Percentiles rank a stretch among this genome's conserved stretches.
Conservation (phyloP, 2,329 filamentous ascomycete species). For the Neofusicoccum sp. region DNA sequence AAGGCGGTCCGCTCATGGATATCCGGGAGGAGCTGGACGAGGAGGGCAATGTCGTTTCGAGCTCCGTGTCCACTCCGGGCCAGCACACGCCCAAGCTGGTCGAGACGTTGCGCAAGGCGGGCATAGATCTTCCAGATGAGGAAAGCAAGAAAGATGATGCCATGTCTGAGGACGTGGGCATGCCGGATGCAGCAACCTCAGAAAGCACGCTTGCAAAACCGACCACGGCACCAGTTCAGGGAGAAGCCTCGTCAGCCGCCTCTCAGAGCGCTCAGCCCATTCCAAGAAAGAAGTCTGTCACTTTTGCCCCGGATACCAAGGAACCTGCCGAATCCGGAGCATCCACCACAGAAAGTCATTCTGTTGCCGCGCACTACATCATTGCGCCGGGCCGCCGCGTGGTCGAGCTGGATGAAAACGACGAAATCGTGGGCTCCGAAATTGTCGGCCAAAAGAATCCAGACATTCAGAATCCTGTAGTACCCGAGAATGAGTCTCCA, state of each 20-base stretch:
- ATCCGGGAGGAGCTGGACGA: slow-evolving; percentile 93
- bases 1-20: slow-evolving; percentile 77
- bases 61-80: slow-evolving; percentile 55
- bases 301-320: slow-evolving; percentile 9
- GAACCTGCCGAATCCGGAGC: background rate
- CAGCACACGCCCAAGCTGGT: slow-evolving; percentile 66
- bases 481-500: slow-evolving; percentile 70
- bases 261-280: background rate
- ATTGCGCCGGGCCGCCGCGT: slow-evolving; percentile 38
- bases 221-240: background rate
- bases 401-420: slow-evolving; percentile 44
- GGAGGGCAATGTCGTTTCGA: slow-evolving; percentile 74
- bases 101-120: slow-evolving; percentile 74
- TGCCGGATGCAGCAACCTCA: background rate
- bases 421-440: slow-evolving; percentile 35
- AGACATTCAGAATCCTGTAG: slow-evolving; percentile 47
- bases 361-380: slow-evolving; percentile 19
- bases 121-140: slow-evolving; percentile 43
- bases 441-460: slow-evolving; percentile 35
- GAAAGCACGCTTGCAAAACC: background rate
- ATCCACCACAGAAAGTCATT: slow-evolving; percentile 9
- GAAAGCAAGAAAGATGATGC: background rate
- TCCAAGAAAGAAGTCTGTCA: background rate
- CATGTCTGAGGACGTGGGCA: background rate
- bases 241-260: background rate